Evolutionary conservation across 1,284 basidiomycete species (phyloP), one percentile per base, ranked within the genome.

Genomic region (Boletus subluridellus): DNA sequence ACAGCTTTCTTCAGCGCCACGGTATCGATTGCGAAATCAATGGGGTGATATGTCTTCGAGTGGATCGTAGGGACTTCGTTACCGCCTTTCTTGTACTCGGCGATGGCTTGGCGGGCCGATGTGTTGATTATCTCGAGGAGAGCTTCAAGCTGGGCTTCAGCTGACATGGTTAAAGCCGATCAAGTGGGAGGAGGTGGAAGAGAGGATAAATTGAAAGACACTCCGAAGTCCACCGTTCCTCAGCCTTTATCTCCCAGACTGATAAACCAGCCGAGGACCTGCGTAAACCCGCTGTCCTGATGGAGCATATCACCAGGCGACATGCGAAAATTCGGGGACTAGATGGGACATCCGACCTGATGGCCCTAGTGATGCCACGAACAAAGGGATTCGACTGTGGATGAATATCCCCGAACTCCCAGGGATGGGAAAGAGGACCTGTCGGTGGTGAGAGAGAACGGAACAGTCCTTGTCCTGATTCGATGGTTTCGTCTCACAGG

Each of bases 21-120:
- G 3, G 64, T 63, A 42, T 69, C 66, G 12, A 8, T 54, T 14
- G 56, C 59, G 17, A 64, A 60, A 46, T 72, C 70, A 9, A 72
- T 56, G 26, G 68, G 67, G 45, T 72, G 70, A 37, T 54, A 62
- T 15, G 39, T 17, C 39, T 61, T 58, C 2, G 67, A 66, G 21
- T 69, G 51, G 38, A 71, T 61, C 2, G 67, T 68, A 39, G 68
- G 68, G 21, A 71, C 63, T 9, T 59, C 51, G 15, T 62, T 48
- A 1, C 60, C 63, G 0, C 37, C 59, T 26, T 69, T 68, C 52
- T 65, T 72, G 58, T 72, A 70, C 38, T 72, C 69, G n/a, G 58
- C 48, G 3, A 70, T 69, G 26, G 69, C 70, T 57, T 63, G 66
- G 8, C 59, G 66, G 10, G 69, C 60, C 4, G 67, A 69, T 0